phyloP scores from a whole-genome alignment of 2,329 filamentous ascomycete genomes.

The Didymella sp. region DNA sequence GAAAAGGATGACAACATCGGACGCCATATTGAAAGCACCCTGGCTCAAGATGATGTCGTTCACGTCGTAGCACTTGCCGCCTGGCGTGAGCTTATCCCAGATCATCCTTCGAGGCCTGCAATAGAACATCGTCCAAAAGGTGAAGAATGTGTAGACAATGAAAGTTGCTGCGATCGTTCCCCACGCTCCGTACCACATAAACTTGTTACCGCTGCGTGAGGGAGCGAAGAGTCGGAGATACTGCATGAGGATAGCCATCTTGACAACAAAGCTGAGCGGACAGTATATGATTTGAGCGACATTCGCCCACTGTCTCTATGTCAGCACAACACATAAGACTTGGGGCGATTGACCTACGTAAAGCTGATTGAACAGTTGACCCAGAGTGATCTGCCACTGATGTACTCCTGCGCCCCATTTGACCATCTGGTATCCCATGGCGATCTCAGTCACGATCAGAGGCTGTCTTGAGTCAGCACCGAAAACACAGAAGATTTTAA shows the following conservation, averaged over 20 bases:
- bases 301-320: slow-evolving; percentile 32
- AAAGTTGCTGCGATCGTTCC: slow-evolving; percentile 27
- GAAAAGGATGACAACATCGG: slow-evolving; percentile 36
- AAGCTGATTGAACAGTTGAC: slow-evolving; percentile 35
- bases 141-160: slow-evolving; percentile 34
- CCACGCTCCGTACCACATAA: slow-evolving; percentile 39
- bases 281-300: slow-evolving; percentile 37
- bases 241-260: slow-evolving; percentile 39
- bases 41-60: slow-evolving; percentile 32
- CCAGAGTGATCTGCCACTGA: slow-evolving; percentile 39
- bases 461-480: slow-evolving; percentile 21
- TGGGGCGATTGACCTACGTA: slow-evolving; percentile 23
- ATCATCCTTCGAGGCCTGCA: slow-evolving; percentile 35
- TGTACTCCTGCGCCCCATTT: slow-evolving; percentile 41
- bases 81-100: slow-evolving; percentile 35
- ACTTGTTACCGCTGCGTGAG: slow-evolving; percentile 24
- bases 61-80: slow-evolving; percentile 34
- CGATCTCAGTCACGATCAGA: slow-evolving; percentile 32
- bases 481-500: no score
- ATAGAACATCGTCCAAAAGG: slow-evolving; percentile 39
- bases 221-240: slow-evolving; percentile 40
- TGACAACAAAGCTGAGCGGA: slow-evolving; percentile 36
- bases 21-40: slow-evolving; percentile 37
- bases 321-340: background rate
- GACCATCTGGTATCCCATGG: slow-evolving; percentile 34